A percentile compares a stretch with the other conserved stretches of the same genome.
Evolutionary conservation across 352 stramenopile genomes (phyloP).

Genomic region (Phytophthora hibernalis): DNA sequence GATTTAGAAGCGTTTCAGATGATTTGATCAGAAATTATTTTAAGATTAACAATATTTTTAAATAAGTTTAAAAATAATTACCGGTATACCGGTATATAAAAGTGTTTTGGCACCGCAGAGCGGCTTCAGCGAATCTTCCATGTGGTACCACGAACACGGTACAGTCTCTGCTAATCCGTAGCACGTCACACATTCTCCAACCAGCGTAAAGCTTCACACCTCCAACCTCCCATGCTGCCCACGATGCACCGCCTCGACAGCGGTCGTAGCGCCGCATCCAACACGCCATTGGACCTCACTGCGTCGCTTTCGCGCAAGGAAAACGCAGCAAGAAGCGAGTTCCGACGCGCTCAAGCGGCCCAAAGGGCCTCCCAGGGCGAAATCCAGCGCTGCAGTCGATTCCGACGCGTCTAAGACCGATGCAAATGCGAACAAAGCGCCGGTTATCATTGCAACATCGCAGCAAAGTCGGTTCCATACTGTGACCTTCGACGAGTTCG

Average conservation of each 20-base stretch:
- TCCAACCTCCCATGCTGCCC: slow-evolving; percentile 41
- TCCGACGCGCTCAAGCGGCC: slow-evolving; percentile 29
- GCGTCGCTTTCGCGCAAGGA: slow-evolving; percentile 56
- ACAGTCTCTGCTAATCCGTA: slow-evolving; percentile 4
- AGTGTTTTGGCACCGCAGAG: slow-evolving; percentile 23
- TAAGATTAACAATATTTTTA: too few species aligned
- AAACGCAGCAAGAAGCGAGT: slow-evolving; percentile 44
- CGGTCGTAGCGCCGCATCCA: slow-evolving; percentile 29
- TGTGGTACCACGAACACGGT: slow-evolving; percentile 13
- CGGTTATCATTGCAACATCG: slow-evolving; percentile 44
- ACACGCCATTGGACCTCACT: slow-evolving; percentile 34
- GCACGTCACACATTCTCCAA: slow-evolving; percentile 25
- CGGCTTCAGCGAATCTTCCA: slow-evolving; percentile 19
- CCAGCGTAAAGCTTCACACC: not conserved
- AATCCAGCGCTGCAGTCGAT: slow-evolving; percentile 4
- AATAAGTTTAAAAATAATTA: too few species aligned
- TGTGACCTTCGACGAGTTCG: slow-evolving; percentile 67
- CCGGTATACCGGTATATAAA: too few species aligned
- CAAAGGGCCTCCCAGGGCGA: slow-evolving; percentile 2
- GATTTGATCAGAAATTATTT: too few species aligned
- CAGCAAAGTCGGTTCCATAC: slow-evolving; percentile 72
- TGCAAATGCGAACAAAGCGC: slow-evolving; percentile 7
- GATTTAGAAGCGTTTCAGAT: too few species aligned
- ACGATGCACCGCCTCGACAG: slow-evolving; percentile 47
- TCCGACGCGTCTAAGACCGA: slow-evolving; percentile 4